Conservation (phyloP, 2,329 filamentous ascomycete species). For the Samsoniella hepiali region DNA sequence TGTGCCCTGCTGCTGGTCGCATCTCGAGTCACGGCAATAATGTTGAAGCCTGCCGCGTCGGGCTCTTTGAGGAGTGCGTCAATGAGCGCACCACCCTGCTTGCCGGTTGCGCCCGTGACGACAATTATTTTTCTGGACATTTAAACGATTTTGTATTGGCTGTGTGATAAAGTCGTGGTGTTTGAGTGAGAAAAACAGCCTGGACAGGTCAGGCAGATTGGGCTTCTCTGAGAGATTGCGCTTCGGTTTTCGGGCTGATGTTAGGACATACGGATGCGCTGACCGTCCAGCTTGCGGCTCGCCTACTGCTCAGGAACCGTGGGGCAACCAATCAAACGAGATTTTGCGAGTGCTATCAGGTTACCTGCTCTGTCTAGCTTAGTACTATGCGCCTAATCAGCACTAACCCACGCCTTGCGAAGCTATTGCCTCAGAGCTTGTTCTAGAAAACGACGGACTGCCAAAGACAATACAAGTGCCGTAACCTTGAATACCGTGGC, state of each 20-base stretch:
- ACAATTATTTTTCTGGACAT: conserved; percentile 30
- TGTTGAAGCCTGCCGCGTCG: conserved; percentile 39
- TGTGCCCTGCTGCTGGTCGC: conserved; percentile 48
- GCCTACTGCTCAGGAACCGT: neutral
- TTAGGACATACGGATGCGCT: neutral
- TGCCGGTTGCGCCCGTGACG: conserved; percentile 37
- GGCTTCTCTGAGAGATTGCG: neutral
- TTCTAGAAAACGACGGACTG: too few relatives aligned
- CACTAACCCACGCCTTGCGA: too few relatives aligned
- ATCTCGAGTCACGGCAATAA: conserved; percentile 61
- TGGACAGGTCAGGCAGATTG: too few relatives aligned
- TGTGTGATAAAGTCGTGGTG: neutral
- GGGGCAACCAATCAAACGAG: too few relatives aligned
- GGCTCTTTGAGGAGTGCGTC: conserved; percentile 27
- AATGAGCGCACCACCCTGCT: conserved; percentile 37
- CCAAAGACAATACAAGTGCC: neutral
- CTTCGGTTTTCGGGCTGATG: neutral
- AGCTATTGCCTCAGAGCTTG: too few relatives aligned
- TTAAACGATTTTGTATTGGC: neutral
- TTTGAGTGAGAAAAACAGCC: too few relatives aligned
- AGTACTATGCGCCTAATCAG: too few relatives aligned
- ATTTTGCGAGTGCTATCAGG: too few relatives aligned
- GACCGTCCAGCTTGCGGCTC: too few relatives aligned
- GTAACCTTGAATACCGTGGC: too few relatives aligned
- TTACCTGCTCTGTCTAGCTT: too few relatives aligned